A percentile compares a stretch with the other conserved stretches of the same genome.
Conservation (phyloP, 352 stramenopile species). For the Phytophthora hybrid region DNA sequence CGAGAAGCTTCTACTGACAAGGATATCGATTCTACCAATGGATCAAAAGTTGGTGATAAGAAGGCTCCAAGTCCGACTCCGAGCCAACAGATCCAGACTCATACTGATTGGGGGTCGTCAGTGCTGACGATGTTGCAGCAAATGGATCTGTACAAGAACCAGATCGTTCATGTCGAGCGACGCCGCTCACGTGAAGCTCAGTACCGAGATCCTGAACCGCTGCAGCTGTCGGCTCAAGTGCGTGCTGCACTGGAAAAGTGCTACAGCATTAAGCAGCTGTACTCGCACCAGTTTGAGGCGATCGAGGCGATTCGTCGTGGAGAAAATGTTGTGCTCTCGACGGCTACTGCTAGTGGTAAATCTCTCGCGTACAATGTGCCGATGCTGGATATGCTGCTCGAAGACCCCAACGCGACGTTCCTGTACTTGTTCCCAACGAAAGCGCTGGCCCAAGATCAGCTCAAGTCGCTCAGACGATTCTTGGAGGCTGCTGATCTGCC, state of each 20-base stretch:
- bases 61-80: constrained; percentile 5
- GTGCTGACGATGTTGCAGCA: constrained; percentile 59
- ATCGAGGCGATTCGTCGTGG: constrained; percentile 90
- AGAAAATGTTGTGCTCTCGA: constrained; percentile 95
- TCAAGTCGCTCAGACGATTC: constrained; percentile 88
- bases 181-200: constrained; percentile 51
- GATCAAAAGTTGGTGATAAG: background rate
- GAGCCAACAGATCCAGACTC: background rate
- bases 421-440: constrained; percentile 99
- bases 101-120: constrained; percentile 40
- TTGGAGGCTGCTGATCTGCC: constrained; percentile 64
- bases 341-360: constrained; percentile 97
- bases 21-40: background rate
- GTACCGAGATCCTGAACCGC: constrained; percentile 44
- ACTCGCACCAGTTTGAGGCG: constrained; percentile 90
- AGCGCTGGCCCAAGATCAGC: constrained; percentile 98
- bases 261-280: constrained; percentile 81
- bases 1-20: background rate
- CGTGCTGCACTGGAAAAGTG: constrained; percentile 47
- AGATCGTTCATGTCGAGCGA: constrained; percentile 86
- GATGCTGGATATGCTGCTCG: constrained; percentile 83
- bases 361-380: constrained; percentile 97
- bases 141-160: constrained; percentile 69
- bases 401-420: constrained; percentile 69
- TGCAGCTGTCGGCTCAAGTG: constrained; percentile 54